These are phyloP conservation scores for Trichosporon sp. DNA, from an alignment of 1,284 basidiomycete species.

Conservation along the genomic window DNA sequence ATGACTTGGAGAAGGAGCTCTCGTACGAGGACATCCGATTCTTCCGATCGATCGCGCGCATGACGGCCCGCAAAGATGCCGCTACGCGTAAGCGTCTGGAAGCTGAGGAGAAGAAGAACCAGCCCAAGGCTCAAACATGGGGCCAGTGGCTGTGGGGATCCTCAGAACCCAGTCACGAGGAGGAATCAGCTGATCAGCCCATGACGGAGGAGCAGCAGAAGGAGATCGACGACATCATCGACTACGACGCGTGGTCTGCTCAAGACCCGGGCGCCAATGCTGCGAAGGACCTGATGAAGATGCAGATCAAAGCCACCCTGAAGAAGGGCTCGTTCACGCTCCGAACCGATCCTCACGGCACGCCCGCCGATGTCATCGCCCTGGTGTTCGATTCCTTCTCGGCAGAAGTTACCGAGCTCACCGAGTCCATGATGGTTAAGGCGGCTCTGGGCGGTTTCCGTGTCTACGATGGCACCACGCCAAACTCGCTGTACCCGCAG, in stretches of 20 bases:
- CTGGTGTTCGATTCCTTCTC: constrained; percentile 85
- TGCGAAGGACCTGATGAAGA: constrained; percentile 76
- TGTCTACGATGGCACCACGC: constrained; percentile 86
- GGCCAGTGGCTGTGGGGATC: constrained; percentile 76
- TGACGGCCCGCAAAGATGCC: constrained; percentile 79
- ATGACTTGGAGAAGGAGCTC: constrained; percentile 73
- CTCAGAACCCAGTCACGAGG: constrained; percentile 41
- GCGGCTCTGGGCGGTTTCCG: constrained; percentile 82
- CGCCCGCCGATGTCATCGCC: constrained; percentile 69
- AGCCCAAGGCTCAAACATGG: constrained; percentile 63
- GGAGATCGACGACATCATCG: constrained; percentile 88
- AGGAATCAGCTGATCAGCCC: constrained; percentile 19
- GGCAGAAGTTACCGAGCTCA: constrained; percentile 78
- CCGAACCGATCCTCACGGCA: constrained; percentile 63
- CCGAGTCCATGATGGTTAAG: constrained; percentile 77
- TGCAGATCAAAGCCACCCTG: constrained; percentile 71
- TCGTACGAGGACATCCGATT: constrained; percentile 95
- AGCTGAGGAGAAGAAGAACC: constrained; percentile 57
- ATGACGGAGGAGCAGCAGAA: constrained; percentile 84
- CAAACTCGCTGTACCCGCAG: constrained; percentile 77
- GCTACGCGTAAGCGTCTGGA: constrained; percentile 65
- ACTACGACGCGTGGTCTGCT: constrained; percentile 80
- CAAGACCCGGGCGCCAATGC: constrained; percentile 59
- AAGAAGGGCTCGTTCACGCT: constrained; percentile 83
- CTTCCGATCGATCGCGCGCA: constrained; percentile 92